Percentiles rank a stretch among this genome's conserved stretches.
These are phyloP conservation scores for Hura crepitans DNA, from an alignment of 441 rosid species.

Conservation along the genomic window DNA sequence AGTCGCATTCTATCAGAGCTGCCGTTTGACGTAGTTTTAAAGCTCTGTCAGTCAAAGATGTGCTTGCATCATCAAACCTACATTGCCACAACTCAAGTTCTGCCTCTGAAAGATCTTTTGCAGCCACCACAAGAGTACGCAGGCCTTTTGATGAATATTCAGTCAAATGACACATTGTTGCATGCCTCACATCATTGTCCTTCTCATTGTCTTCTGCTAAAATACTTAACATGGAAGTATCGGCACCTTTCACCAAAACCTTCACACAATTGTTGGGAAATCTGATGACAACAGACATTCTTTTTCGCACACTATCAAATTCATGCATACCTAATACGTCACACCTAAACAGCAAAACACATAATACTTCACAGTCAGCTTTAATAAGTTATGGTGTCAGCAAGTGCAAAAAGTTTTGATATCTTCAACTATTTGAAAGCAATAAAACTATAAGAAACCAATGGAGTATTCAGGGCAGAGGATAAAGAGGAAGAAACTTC, in stretches of 20 bases:
- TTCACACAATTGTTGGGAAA: constrained; percentile 61
- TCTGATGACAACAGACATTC: constrained; percentile 80
- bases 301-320: constrained; percentile 73
- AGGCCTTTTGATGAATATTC: constrained; percentile 66
- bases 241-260: constrained; percentile 82
- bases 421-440: constrained; percentile 8
- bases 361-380: constrained; percentile 13
- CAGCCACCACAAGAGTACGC: constrained; percentile 70
- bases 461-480: not conserved
- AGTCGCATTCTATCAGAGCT: constrained; percentile 55
- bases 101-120: constrained; percentile 55
- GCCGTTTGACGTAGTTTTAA: constrained; percentile 64
- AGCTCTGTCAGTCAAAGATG: constrained; percentile 64
- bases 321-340: constrained; percentile 77
- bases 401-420: not conserved
- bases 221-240: constrained; percentile 56
- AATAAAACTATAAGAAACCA: not conserved
- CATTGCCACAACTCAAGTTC: constrained; percentile 71
- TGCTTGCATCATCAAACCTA: constrained; percentile 67
- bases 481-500: constrained; percentile 12
- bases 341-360: constrained; percentile 38
- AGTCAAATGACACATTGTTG: constrained; percentile 52
- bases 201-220: constrained; percentile 35
- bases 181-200: constrained; percentile 33
- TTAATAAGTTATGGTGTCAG: not conserved